phyloP scores from a whole-genome alignment of 768 basidiomycete genomes.

The Suillus luteus region DNA sequence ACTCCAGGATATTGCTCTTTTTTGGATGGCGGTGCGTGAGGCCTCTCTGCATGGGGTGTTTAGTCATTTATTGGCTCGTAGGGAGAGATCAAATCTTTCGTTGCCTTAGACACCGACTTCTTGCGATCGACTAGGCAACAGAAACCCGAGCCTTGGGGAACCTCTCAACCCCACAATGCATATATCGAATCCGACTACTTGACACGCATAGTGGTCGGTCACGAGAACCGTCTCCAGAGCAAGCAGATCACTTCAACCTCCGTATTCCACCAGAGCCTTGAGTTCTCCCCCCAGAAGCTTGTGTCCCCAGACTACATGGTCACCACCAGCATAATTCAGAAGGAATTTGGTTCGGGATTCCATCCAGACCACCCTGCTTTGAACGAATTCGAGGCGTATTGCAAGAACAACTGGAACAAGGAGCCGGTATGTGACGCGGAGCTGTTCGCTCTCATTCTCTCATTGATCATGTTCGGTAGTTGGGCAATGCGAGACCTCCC shows the following conservation, averaged over 20 bases:
- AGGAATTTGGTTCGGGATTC: conserved; percentile 8
- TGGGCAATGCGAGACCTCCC: not conserved
- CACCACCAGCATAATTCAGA: not conserved
- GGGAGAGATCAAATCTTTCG: conserved; percentile 10
- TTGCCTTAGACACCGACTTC: conserved; percentile 8
- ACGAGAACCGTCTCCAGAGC: conserved; percentile 13
- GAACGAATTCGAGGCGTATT: conserved; percentile 11
- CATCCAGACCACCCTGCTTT: not conserved
- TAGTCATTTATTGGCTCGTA: not conserved
- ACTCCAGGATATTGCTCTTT: conserved; percentile 21
- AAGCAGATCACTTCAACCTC: conserved; percentile 1
- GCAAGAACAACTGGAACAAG: conserved; percentile 7
- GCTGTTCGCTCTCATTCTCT: too few relatives aligned
- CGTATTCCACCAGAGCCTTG: conserved; percentile 10
- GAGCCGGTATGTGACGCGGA: not conserved
- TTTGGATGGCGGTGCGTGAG: conserved; percentile 26
- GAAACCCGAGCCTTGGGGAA: conserved; percentile 14
- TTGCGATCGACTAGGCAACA: conserved; percentile 6
- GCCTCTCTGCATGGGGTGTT: not conserved
- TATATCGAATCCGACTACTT: not conserved
- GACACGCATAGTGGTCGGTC: not conserved
- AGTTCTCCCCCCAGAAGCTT: conserved; percentile 8
- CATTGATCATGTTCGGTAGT: too few relatives aligned
- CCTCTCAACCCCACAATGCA: conserved; percentile 13
- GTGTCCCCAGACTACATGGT: conserved; percentile 3